A percentile compares a stretch with the other conserved stretches of the same genome.
Evolutionary conservation across 2,329 filamentous ascomycete genomes (phyloP).

Genomic region (Colletotrichum sp.): DNA sequence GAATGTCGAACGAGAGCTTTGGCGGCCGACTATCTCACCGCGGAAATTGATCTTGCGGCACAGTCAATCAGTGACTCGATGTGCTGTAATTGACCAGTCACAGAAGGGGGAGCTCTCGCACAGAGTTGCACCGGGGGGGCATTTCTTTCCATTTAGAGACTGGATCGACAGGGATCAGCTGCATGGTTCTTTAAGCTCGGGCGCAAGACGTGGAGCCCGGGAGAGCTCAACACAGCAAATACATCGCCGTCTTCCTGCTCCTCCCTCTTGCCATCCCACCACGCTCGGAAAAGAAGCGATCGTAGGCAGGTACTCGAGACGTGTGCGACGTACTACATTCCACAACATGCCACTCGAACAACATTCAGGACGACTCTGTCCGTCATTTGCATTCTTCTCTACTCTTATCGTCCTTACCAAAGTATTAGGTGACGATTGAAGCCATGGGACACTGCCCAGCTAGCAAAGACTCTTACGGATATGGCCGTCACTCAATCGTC

Average conservation of each 20-base stretch:
- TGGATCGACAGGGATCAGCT: neutral
- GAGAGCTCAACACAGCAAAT: neutral
- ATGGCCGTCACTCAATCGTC: neutral
- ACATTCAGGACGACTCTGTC: neutral
- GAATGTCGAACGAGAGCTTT: neutral
- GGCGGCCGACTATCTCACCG: neutral
- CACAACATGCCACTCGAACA: neutral
- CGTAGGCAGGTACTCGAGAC: neutral
- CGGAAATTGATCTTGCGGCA: slow-evolving; percentile 13
- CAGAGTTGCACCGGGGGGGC: neutral
- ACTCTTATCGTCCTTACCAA: neutral
- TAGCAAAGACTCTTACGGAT: neutral
- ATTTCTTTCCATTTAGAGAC: neutral
- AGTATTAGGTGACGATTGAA: neutral
- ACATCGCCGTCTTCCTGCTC: neutral
- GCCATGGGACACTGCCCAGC: neutral
- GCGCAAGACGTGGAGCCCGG: neutral
- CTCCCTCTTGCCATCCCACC: neutral
- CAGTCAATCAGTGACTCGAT: neutral
- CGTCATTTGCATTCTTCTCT: neutral
- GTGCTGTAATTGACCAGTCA: neutral
- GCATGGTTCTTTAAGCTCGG: neutral
- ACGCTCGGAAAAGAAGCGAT: neutral
- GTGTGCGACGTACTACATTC: neutral
- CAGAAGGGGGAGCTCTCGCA: neutral